Conservation (phyloP, 768 basidiomycete species). For the Suillus clintonianus region DNA sequence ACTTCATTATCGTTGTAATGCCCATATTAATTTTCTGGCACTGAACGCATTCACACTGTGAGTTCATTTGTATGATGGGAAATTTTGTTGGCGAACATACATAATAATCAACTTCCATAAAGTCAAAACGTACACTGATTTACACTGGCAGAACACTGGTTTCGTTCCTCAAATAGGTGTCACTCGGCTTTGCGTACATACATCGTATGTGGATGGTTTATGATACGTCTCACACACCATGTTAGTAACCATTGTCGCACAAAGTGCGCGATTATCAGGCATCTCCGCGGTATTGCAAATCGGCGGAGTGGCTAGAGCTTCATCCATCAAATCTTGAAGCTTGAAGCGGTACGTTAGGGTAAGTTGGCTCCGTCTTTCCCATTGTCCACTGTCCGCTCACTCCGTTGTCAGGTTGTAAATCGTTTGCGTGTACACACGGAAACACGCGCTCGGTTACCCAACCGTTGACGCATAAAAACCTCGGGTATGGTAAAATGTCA, state of each 20-base stretch:
- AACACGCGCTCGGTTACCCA: background rate
- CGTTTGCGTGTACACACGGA: background rate
- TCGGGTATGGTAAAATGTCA: background rate
- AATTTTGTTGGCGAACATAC: background rate
- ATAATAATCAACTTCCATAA: background rate
- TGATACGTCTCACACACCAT: background rate
- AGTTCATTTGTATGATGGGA: background rate
- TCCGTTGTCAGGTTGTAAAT: background rate
- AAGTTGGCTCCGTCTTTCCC: background rate
- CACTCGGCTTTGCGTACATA: background rate
- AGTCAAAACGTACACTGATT: background rate
- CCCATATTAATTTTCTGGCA: background rate
- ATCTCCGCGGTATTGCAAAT: background rate
- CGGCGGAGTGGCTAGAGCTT: background rate
- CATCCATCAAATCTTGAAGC: background rate
- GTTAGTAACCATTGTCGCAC: background rate
- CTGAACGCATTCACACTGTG: background rate
- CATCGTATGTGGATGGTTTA: background rate
- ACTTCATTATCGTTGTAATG: background rate
- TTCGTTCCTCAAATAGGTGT: background rate
- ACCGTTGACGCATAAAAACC: background rate
- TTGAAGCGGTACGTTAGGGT: background rate
- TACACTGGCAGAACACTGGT: background rate
- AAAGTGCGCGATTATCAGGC: background rate
- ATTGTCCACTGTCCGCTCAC: background rate